phyloP scores from a whole-genome alignment of 148 eudicot genomes.

The Vaccinium myrtillus region DNA sequence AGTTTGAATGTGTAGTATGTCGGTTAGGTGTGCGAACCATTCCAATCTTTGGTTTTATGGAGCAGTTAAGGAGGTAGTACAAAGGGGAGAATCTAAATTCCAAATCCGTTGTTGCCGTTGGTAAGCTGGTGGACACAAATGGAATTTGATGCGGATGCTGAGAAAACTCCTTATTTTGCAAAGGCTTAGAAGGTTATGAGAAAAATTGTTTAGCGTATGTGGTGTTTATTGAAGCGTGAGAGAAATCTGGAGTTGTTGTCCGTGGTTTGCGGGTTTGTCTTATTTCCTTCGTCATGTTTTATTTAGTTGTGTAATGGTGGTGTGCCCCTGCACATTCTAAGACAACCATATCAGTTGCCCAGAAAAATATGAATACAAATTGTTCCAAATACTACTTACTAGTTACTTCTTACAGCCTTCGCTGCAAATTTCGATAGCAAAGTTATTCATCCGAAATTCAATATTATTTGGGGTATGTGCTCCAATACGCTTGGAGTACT shows the following conservation, averaged over 20 bases:
- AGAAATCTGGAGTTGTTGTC: not conserved
- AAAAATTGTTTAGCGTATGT: not conserved
- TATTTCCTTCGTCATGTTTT: not conserved
- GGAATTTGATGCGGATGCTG: not conserved
- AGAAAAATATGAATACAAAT: not conserved
- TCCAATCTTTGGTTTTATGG: constrained; percentile 4
- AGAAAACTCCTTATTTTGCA: not conserved
- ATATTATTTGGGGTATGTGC: not conserved
- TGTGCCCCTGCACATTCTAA: not conserved
- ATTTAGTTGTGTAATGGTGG: not conserved
- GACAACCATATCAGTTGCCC: not conserved
- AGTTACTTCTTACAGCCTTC: not conserved
- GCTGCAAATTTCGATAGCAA: not conserved
- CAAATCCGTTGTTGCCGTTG: not conserved
- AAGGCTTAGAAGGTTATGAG: not conserved
- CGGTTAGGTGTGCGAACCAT: not conserved
- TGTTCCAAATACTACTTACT: not conserved
- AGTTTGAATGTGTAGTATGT: not conserved
- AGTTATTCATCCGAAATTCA: not conserved
- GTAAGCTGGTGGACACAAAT: not conserved
- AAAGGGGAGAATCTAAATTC: not conserved
- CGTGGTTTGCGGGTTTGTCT: not conserved
- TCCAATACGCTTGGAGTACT: not conserved
- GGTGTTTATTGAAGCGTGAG: not conserved
- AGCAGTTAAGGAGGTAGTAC: not conserved